Evolutionary conservation across 1,284 basidiomycete genomes (phyloP), one percentile per base, ranked within the genome.

Genomic region (Tilletia caries): DNA sequence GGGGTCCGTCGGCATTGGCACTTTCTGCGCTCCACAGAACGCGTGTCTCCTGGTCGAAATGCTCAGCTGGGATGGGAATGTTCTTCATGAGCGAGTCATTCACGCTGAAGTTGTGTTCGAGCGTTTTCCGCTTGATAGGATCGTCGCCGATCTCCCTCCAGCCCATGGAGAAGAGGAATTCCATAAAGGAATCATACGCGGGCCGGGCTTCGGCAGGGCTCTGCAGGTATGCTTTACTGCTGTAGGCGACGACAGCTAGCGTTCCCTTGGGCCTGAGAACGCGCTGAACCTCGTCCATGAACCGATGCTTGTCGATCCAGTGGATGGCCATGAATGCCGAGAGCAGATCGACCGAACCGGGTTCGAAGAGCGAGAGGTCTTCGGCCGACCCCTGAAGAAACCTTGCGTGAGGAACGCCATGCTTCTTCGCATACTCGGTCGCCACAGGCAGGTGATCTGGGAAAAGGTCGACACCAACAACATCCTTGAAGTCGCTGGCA

Each of bases 21-120:
- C 54, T 23, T 23, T 58, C 54, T 25, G 54, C 54, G 23, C 20
- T 58, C 54, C 54, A 58, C 4, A 58, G 54, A 6, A 58, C 54
- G 23, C 54, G 54, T 3, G 54, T 58, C 54, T 58, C 54, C 10
- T 58, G 10, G 23, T 15, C 27, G 54, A 58, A 58, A 15, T 58
- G 54, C 20, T 58, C 54, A 25, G 25, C 29, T 25, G 54, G 54
- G 6, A 58, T 58, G 18, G 4, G 12, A 32, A 25, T 29, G 27
- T 58, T 58, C 54, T 58, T 58, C 23, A 58, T 5, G 5, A 58
- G 54, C 29, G 54, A 58, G 29, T 58, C 54, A 23, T 58, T 58
- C 10, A 27, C 23, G 23, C 5, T 29, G 54, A 29, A 58, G 20
- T 58, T 58, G 29, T 29, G 54, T 25, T 58, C 54, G 25, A 58